Evolutionary conservation across 257 asterid genomes (phyloP), one percentile per base, ranked within the genome.

Genomic region (Solanum chaucha): DNA sequence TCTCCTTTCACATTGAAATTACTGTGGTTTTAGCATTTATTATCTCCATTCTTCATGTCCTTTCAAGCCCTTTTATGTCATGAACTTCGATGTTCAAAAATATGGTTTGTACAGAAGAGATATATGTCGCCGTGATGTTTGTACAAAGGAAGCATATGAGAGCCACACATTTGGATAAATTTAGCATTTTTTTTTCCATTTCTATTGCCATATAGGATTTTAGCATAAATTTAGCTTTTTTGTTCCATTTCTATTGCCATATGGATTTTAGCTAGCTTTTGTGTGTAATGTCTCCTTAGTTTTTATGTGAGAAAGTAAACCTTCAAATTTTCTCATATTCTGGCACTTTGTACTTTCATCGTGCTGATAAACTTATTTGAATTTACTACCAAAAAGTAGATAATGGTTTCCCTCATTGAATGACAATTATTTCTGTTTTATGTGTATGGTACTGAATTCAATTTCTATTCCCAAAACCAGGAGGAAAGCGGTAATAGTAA

Each of bases 401-500:
- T 55, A 6, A 55, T 55, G 24, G 64, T 55, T 55, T 19, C 10
- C 10, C 64, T 55, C 64, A 55, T 19, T 55, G 64, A 55, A 55
- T 55, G 24, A 7, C 64, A 55, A 55, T 17, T 55, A 55, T 55
- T 8, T 55, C 64, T 55, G n/a, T 17, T 55, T 55, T 6, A 2
- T 20, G 24, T 55, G 24, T 55, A 6, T 55, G 64, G 64, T 55
- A 55, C 64, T 55, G 24, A 55, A 55, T 55, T 55, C 64, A 55
- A 55, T 19, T 87, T 46, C 44, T 86, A 32, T 73, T 88, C 83
- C 59, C 75, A 87, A 77, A 55, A 48, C 36, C 89, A 94, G 95
- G 95, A 88, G 84, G 96, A 90, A 91, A 92, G 96, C 87, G 89
- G 75, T 65, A 87, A 87, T 77, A 87, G 87, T 87, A 86, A 88